Base-by-base conservation (phyloP, 2,329 filamentous ascomycete genomes). In the Trichoderma semiorbis region DNA sequence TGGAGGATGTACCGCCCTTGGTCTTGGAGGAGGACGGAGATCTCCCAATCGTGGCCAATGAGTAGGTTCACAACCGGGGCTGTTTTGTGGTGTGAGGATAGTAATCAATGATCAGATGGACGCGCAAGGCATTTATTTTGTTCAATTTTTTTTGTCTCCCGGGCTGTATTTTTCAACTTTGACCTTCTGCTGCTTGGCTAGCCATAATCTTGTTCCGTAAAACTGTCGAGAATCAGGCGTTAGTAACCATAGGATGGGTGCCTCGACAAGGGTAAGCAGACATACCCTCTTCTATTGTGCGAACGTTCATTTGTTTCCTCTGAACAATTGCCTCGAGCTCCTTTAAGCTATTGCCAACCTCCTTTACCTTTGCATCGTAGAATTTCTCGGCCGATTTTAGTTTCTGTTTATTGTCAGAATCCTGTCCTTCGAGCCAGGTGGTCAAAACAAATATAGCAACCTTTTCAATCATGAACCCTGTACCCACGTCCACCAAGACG, bases 381-480 rank as follows among this genome's bases (percentile, higher is more conserved):
- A 89, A 90, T 55, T 85, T 80, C 62, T 84, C 81, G 1, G 88
- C 88, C 53, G 86, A 85, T 76, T 86, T 85, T 57, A 85, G 80
- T 68, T 85, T 84, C 86, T 89, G 73, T 50, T 18, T 67, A 21
- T 18, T 50, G 67, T 75, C 64, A 78, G 70, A 39, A 24, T 30
- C 4, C 18, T 34, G 32, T 5, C 11, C 30, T 21, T 26, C n/a
- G 16, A 18, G 39, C 18, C 43, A 24, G 18, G 16, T 12, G 5
- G 16, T 32, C 11, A 18, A 34, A 18, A 21, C 2, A n/a, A 1
- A 12, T 5, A 32, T 26, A 30, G 74, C 28, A 69, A 92, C 91
- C 89, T 99, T 99, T 83, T 98, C 95, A 68, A 98, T 91, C 78
- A 94, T 95, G 80, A 97, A 98, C 0, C 95, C 95, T 1, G 95